Evolutionary conservation across 495 filamentous ascomycete species (phyloP).

Genomic region (Ramalina intermedia): DNA sequence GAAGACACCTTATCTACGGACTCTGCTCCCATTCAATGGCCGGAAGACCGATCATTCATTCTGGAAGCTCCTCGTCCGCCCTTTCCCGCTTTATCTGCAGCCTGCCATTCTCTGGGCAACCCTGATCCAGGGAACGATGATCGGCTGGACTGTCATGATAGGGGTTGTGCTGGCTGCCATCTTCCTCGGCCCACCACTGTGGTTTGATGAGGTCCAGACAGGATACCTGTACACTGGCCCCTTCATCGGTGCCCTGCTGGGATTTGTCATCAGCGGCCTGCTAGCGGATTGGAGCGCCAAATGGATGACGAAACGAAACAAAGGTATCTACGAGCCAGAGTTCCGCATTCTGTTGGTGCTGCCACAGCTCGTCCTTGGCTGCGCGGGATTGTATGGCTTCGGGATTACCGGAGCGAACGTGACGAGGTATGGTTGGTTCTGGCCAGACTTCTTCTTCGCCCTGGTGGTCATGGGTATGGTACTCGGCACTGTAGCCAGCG

Average conservation of each 20-base stretch:
- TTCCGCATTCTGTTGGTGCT: conserved; percentile 72
- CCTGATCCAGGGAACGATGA: conserved; percentile 77
- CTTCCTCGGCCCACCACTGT: conserved; percentile 65
- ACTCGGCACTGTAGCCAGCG: conserved; percentile 69
- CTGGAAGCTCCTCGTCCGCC: conserved; percentile 44
- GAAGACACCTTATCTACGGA: conserved; percentile 38
- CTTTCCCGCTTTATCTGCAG: conserved; percentile 56
- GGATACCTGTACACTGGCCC: conserved; percentile 83
- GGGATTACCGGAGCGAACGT: conserved; percentile 52
- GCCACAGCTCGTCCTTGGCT: conserved; percentile 63
- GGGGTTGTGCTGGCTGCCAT: conserved; percentile 74
- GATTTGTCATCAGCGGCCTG: conserved; percentile 59
- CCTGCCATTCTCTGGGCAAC: conserved; percentile 83
- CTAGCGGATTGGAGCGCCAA: conserved; percentile 60
- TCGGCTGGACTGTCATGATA: conserved; percentile 92
- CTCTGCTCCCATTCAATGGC: conserved; percentile 62
- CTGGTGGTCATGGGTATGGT: conserved; percentile 78
- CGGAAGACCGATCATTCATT: conserved; percentile 55
- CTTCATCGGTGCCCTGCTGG: conserved; percentile 69
- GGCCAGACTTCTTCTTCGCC: conserved; percentile 65
- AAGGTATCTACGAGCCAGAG: conserved; percentile 79
- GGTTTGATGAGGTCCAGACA: conserved; percentile 65
- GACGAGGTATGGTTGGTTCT: conserved; percentile 48
- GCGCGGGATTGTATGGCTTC: conserved; percentile 72
- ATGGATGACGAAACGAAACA: conserved; percentile 56